These are phyloP conservation scores for Amanita muscaria DNA, from an alignment of 768 basidiomycete species.

Conservation along the genomic window DNA sequence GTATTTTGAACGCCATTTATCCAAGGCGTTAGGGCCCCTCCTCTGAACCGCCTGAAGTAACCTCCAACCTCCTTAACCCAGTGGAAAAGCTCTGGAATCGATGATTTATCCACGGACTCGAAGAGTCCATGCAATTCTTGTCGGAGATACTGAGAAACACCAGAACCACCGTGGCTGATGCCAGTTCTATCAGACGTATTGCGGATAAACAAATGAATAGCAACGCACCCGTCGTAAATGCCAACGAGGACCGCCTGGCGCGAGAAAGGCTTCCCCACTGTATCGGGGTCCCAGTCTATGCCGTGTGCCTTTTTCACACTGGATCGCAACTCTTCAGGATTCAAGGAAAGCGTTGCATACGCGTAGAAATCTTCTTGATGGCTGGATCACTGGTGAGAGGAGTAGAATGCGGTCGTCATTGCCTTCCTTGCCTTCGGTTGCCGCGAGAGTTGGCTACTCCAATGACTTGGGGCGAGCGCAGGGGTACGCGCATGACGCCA, in stretches of 20 bases:
- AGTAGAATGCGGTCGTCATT: background rate
- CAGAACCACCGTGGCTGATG: conserved; percentile 83
- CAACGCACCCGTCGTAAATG: conserved; percentile 79
- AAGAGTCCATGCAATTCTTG: conserved; percentile 82
- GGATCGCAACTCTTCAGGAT: conserved; percentile 62
- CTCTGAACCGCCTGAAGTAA: conserved; percentile 84
- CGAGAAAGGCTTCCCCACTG: conserved; percentile 45
- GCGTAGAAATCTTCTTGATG: conserved; percentile 87
- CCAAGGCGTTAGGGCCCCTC: conserved; percentile 74
- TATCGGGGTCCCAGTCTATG: conserved; percentile 65
- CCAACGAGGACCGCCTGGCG: conserved; percentile 80
- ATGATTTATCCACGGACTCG: conserved; percentile 63
- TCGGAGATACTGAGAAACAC: conserved; percentile 77
- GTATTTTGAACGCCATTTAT: conserved; percentile 25
- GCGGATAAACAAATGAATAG: background rate
- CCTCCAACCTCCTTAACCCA: conserved; percentile 80
- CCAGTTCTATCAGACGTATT: background rate
- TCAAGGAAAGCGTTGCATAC: conserved; percentile 65
- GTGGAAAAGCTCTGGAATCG: conserved; percentile 65
- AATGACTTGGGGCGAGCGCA: conserved; percentile 70
- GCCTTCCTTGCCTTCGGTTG: conserved; percentile 46
- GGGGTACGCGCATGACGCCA: conserved; percentile 58
- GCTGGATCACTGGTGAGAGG: conserved; percentile 20
- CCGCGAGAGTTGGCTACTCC: conserved; percentile 72
- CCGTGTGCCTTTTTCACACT: conserved; percentile 54